Base-by-base conservation (phyloP, 768 basidiomycete species). In the Boletus tylopilopsis region DNA sequence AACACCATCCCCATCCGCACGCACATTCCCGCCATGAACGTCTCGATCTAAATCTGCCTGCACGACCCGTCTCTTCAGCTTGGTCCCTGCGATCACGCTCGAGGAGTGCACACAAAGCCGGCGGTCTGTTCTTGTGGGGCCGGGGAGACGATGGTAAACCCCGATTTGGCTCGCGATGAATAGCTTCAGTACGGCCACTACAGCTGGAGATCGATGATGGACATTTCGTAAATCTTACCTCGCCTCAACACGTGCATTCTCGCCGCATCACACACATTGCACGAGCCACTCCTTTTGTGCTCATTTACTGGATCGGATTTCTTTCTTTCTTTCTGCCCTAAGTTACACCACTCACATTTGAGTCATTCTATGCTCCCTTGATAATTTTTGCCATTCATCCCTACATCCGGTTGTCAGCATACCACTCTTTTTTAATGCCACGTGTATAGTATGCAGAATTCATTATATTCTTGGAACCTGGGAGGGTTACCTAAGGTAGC, bases 41-140 rank as follows among this genome's bases (percentile, higher is more conserved):
- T 54, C 69, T 84, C 19, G 80, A 86, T 29, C 71, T 77, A 19
- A 75, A 73, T 22, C 68, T 32, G 51, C 72, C 53, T 38, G 64
- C 72, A 4, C 80, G 90, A 21, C 90, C 90, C 4, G 77, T 72
- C 16, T 91, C 90, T 5, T 90, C 89, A 0, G 84, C 87, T 0
- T 92, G 87, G 88, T 90, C 88, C 0, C 84, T 90, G 74, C 84
- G 89, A 16, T 92, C 90, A 19, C 77, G 84, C 22, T 76, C 85
- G 2, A 87, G 87, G n/a, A 88, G 87, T 56, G 63, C 80, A 0
- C 81, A 84, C 54, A 84, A 86, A n/a, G 75, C 76, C 5, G 76
- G 76, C n/a, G 79, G 85, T 1, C 67, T 89, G 36, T 88, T 90
- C 64, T 84, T 83, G 0, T 84, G 82, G 81, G 80, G 76, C 6